Base-by-base conservation (phyloP, 371 early-diverging fungal species). In the Mortierella sp. region DNA sequence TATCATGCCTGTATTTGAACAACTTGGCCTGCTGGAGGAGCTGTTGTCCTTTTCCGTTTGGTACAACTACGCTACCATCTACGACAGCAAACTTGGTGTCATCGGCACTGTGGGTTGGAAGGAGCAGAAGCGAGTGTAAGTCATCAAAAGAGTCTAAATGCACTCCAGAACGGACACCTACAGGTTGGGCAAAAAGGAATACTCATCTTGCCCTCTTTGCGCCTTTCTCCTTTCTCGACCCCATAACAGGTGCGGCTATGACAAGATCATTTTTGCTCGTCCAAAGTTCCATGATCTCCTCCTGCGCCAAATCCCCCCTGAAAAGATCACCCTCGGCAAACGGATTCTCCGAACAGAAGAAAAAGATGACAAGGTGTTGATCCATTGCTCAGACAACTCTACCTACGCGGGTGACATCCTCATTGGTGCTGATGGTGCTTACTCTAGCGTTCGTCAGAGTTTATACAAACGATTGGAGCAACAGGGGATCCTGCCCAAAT, bases 361-460 rank as follows among this genome's bases (percentile, higher is more conserved):
- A 23, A 54, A 21, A 13, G 55, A 46, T 16, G 43, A 59, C 18
- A 48, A 55, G n/a, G 64, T 64, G 4, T 9, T 46, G 24, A 62
- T 68, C 26, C 52, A 61, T 19, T 57, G 61, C 18, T 61, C 61
- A 4, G 61, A 68, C 27, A 57, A 61, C 52, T 51, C 57, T 19
- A 26, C 46, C 26, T 56, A 61, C 21, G 38, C 49, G 2, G 68
- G 61, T 5, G 68, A 68, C 8, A 68, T 68, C 26, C 39, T 60
- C 19, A 45, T 68, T 8, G 68, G 68, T 18, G 68, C 68, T 14
- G 68, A 68, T 51, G 68, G 61, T 1, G 68, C 61, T 5, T 52
- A 68, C 34, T 56, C 57, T 12, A 50, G 56, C 5, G 52, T 68
- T 16, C 61, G 68, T 34, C 61, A 68, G 34, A 45, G 24, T 8